Percentiles rank a stretch among this genome's conserved stretches.
Conservation (phyloP, 169 alveolate genomes). For the Cryptosporidium ubiquitum region DNA sequence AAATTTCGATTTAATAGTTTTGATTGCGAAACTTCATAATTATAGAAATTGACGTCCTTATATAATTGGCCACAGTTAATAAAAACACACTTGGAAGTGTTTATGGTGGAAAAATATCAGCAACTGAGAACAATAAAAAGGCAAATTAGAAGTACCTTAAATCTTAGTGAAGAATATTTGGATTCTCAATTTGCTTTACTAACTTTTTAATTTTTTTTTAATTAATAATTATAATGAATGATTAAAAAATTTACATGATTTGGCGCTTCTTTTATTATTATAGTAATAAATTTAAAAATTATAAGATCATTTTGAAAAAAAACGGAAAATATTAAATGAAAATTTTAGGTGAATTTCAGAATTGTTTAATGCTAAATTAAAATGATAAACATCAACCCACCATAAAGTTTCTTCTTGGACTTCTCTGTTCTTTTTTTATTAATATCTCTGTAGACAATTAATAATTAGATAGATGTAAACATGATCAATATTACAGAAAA, state of each 20-base stretch:
- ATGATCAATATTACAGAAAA: not conserved
- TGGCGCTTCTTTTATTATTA: not conserved
- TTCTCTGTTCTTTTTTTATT: not conserved
- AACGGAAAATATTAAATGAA: not conserved
- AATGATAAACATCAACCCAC: not conserved
- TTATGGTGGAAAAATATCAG: not conserved
- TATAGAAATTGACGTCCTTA: not conserved
- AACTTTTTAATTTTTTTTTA: not conserved
- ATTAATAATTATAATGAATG: not conserved
- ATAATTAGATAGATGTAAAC: too few relatives aligned
- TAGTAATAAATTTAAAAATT: not conserved
- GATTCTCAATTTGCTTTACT: not conserved
- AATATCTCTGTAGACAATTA: too few relatives aligned
- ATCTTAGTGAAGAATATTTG: not conserved
- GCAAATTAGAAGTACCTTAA: not conserved
- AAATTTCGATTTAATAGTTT: not conserved
- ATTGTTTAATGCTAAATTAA: not conserved
- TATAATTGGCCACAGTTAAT: not conserved
- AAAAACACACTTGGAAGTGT: not conserved
- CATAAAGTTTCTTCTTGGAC: too few relatives aligned
- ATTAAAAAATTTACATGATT: not conserved
- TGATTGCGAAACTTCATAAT: slow-evolving; percentile 6
- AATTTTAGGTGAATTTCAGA: not conserved
- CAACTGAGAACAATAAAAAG: not conserved
- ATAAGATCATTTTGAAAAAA: not conserved